phyloP scores from a whole-genome alignment of 495 filamentous ascomycete species.

The Penicillium canescens region DNA sequence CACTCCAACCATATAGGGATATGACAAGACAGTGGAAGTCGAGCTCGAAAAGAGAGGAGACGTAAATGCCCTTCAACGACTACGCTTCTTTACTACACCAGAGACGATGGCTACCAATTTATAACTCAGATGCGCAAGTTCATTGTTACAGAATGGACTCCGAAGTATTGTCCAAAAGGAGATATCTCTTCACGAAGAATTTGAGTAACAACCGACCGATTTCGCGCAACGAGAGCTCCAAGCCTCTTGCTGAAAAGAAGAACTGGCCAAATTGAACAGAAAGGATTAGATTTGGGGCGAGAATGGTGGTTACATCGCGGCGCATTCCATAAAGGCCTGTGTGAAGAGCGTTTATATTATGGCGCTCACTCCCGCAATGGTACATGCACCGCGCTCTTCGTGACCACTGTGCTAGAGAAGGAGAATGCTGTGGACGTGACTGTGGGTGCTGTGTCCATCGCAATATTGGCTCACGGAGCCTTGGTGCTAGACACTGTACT shows the following conservation, averaged over 20 bases:
- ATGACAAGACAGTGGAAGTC: not conserved
- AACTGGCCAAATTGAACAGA: not conserved
- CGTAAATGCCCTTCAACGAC: not conserved
- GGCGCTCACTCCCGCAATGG: constrained; percentile 6
- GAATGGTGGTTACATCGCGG: not conserved
- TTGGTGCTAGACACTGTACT: constrained; percentile 9
- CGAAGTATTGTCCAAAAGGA: not conserved
- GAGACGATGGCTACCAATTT: too few relatives aligned
- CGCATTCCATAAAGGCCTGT: not conserved
- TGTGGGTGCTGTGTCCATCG: constrained; percentile 7
- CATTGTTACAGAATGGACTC: not conserved
- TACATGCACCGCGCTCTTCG: constrained; percentile 3
- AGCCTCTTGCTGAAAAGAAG: too few relatives aligned
- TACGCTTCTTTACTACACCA: too few relatives aligned
- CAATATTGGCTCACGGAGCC: not conserved
- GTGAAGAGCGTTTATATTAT: not conserved
- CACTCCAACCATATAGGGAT: too few relatives aligned
- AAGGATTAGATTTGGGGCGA: not conserved
- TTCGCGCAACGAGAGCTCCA: not conserved
- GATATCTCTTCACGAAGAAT: too few relatives aligned
- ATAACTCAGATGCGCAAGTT: too few relatives aligned
- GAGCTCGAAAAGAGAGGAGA: not conserved
- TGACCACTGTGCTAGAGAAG: constrained; percentile 1
- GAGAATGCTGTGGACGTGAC: constrained; percentile 8
- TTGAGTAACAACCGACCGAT: too few relatives aligned